A percentile compares a stretch with the other conserved stretches of the same genome.
These are phyloP conservation scores for Pezicula carpinea DNA, from an alignment of 2,329 filamentous ascomycete genomes.

Conservation along the genomic window DNA sequence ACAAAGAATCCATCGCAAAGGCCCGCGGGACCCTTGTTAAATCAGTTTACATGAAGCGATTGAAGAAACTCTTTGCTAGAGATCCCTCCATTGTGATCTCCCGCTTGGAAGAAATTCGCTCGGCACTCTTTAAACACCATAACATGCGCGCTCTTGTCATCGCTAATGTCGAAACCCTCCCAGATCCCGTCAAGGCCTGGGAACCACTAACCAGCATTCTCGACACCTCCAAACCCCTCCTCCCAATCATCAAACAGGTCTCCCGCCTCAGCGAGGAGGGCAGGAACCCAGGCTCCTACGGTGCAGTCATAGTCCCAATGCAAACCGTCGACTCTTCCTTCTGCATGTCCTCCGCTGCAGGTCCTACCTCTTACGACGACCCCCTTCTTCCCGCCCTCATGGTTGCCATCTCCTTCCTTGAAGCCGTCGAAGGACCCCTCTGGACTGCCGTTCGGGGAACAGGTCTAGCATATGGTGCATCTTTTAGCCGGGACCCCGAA, in stretches of 20 bases:
- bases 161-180: conserved; percentile 71
- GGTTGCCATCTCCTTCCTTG: conserved; percentile 86
- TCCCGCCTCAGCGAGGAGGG: conserved; percentile 74
- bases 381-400: conserved; percentile 77
- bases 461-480: conserved; percentile 85
- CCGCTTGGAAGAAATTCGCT: conserved; percentile 73
- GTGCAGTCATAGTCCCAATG: conserved; percentile 81
- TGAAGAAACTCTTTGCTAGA: conserved; percentile 75
- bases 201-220: conserved; percentile 44
- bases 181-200: conserved; percentile 76
- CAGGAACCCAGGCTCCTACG: conserved; percentile 66
- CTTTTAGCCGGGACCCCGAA: conserved; percentile 73
- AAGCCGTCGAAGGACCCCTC: conserved; percentile 87
- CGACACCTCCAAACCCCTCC: conserved; percentile 47
- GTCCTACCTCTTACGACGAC: conserved; percentile 71
- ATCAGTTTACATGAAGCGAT: conserved; percentile 78
- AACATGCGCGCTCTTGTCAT: conserved; percentile 86
- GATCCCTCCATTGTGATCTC: conserved; percentile 70
- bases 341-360: conserved; percentile 68
- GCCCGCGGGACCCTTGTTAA: conserved; percentile 81
- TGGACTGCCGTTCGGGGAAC: conserved; percentile 92
- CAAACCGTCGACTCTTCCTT: conserved; percentile 90
- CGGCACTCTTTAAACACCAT: conserved; percentile 71
- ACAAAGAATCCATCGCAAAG: conserved; percentile 69
- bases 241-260: conserved; percentile 65